Base-by-base conservation (phyloP, 768 basidiomycete species). In the Boletus reticuloceps region DNA sequence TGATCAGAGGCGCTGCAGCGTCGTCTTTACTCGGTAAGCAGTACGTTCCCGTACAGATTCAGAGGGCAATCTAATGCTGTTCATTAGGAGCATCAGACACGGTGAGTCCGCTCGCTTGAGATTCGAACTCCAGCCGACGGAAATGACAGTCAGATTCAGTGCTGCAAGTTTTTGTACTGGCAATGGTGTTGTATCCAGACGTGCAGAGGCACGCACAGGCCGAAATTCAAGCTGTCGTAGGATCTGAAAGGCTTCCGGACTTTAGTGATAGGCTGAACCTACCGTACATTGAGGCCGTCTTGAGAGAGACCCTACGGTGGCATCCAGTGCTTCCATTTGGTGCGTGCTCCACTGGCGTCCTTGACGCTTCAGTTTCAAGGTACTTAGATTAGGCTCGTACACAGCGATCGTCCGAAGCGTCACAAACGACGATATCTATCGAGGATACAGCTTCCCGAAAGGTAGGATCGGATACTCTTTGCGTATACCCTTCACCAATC, bases 381-480 rank as follows among this genome's bases (percentile, higher is more conserved):
- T 53, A n/a, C 39, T 36, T 31, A 25, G 34, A 10, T 22, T 14
- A 5, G 12, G 27, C 25, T 36, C 22, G 9, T 19, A 19, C n/a
- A 42, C 11, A 56, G 55, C 55, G 19, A 16, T 56, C 11, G 46
- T 44, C 36, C 55, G 55, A 38, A 56, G 55, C 8, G 52, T 48
- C 39, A 13, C 27, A 19, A 45, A 54, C 6, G 55, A 56, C 31
- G 51, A 56, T 16, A 25, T 56, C 22, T 56, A 56, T 37, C 51
- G 45, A 32, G 55, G 55, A 19, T 56, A 56, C 41, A 56, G 38
- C 20, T 47, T 56, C 46, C 51, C 55, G 8, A 56, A 53, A 43
- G 55, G 55, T 53, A 43, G 32, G 39, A n/a, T 31, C 2, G 4
- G 19, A 17, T 4, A 13, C 20, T 25, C 16, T 16, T 8, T 14